Conservation (phyloP, 139 green algal genomes). For the Closterium sp. region DNA sequence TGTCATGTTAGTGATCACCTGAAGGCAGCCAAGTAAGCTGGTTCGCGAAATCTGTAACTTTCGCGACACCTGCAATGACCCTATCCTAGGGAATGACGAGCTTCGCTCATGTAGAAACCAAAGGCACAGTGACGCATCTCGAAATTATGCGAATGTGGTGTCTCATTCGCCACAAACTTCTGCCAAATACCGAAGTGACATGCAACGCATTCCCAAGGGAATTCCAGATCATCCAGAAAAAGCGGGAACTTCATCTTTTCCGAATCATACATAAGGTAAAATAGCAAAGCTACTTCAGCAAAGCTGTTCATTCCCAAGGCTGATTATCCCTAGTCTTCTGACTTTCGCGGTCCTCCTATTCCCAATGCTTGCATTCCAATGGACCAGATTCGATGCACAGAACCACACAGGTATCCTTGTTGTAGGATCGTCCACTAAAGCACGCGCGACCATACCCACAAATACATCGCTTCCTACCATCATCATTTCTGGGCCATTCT, state of each 20-base stretch:
- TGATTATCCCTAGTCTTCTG: not conserved
- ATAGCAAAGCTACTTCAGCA: too few species aligned
- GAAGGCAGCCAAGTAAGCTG: not conserved
- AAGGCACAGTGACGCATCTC: too few species aligned
- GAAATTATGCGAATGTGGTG: too few species aligned
- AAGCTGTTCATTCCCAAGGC: too few species aligned
- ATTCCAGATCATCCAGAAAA: not conserved
- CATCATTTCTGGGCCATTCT: too few species aligned
- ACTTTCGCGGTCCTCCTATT: not conserved
- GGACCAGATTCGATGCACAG: not conserved
- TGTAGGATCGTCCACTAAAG: not conserved
- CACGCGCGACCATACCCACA: not conserved
- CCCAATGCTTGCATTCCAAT: not conserved
- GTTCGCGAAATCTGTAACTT: not conserved
- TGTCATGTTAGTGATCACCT: not conserved
- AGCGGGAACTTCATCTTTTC: not conserved
- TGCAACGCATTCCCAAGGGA: too few species aligned
- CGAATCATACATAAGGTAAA: too few species aligned
- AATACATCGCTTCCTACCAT: too few species aligned
- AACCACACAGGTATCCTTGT: not conserved
- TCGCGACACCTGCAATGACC: not conserved
- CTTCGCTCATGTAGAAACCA: not conserved
- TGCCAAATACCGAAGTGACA: too few species aligned
- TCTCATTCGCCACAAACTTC: too few species aligned
- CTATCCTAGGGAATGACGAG: not conserved